phyloP scores from a whole-genome alignment of 2,329 filamentous ascomycete genomes.

The Fusarium gaditjirri region DNA sequence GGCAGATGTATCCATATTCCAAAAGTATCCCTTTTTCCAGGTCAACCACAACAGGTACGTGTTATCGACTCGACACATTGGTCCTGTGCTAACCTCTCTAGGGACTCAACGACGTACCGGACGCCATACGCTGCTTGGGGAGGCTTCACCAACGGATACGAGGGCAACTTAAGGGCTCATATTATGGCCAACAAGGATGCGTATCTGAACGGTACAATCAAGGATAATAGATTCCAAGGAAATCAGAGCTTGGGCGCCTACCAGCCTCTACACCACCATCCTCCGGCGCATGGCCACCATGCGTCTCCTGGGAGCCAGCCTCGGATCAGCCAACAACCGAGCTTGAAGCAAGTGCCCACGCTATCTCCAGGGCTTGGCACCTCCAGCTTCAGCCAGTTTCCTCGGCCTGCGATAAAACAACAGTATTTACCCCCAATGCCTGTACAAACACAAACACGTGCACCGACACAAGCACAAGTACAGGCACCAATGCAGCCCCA shows the following conservation, averaged over 20 bases:
- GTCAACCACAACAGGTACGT: conserved; percentile 67
- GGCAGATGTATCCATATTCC: conserved; percentile 55
- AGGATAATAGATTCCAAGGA: not conserved
- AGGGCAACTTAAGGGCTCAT: conserved; percentile 61
- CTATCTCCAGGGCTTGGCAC: not conserved
- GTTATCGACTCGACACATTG: not conserved
- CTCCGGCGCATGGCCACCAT: not conserved
- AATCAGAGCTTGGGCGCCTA: not conserved
- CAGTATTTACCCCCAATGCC: conserved; percentile 27
- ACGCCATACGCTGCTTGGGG: conserved; percentile 68
- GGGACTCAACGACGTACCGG: conserved; percentile 66
- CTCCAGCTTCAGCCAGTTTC: conserved; percentile 11
- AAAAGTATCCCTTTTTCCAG: conserved; percentile 69
- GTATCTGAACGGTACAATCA: conserved; percentile 43
- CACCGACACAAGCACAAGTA: not conserved
- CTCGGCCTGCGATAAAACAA: conserved; percentile 37
- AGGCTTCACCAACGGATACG: conserved; percentile 71
- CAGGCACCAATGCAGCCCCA: not conserved
- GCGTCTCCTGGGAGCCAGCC: not conserved
- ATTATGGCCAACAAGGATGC: conserved; percentile 51
- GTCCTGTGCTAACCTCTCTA: conserved; percentile 43
- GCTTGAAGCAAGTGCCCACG: not conserved
- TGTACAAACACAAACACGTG: conserved; percentile 2
- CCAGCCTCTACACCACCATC: conserved; percentile 1
- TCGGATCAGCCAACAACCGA: conserved; percentile 17